These are phyloP conservation scores for Colletotrichum endophyticum DNA, from an alignment of 2,329 filamentous ascomycete species.

Conservation along the genomic window DNA sequence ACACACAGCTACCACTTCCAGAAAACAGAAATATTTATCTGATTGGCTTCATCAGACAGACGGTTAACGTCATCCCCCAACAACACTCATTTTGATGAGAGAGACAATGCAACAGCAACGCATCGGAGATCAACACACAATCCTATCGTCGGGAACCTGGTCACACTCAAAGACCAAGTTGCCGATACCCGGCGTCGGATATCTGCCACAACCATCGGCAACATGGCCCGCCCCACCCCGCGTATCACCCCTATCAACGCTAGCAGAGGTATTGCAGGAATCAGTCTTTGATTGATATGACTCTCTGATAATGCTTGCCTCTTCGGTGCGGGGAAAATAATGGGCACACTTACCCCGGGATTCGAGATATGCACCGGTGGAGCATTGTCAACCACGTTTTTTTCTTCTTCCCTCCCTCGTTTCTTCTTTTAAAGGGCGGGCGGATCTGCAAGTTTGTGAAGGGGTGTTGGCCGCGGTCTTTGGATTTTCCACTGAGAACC, in stretches of 20 bases:
- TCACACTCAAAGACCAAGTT: neutral
- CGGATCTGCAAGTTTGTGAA: neutral
- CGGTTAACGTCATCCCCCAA: neutral
- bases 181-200: conserved; percentile 11
- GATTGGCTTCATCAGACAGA: neutral
- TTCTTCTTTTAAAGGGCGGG: neutral
- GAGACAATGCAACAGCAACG: neutral
- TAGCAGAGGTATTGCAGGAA: neutral
- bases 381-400: neutral
- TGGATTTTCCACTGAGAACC: neutral
- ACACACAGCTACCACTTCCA: neutral
- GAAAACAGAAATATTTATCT: neutral
- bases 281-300: neutral
- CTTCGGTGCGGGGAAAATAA: conserved; percentile 4
- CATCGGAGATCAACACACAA: neutral
- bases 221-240: neutral
- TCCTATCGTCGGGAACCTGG: neutral
- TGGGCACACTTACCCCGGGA: neutral
- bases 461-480: neutral
- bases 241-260: conserved; percentile 8
- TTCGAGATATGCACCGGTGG: neutral
- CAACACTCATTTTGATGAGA: neutral
- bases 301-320: neutral
- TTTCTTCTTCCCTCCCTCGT: neutral
- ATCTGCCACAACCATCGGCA: conserved; percentile 12